Evolutionary conservation across 495 filamentous ascomycete species (phyloP).

Genomic region (Penicillium coffeae): DNA sequence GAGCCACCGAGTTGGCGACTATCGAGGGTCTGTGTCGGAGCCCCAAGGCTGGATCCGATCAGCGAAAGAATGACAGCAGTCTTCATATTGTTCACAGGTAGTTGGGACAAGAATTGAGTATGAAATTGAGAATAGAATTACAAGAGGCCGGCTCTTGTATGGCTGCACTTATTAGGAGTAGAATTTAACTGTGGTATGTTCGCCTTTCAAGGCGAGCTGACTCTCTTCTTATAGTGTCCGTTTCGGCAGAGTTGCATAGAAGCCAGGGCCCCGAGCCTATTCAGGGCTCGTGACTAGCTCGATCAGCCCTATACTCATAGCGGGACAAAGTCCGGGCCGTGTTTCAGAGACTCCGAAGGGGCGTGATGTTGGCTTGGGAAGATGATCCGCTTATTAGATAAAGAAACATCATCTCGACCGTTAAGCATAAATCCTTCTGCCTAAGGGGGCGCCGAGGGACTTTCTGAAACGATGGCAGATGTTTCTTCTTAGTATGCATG

Average conservation of each 20-base stretch:
- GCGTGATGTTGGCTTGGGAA: neutral
- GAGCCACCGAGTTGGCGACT: slow-evolving; percentile 13
- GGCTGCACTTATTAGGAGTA: neutral
- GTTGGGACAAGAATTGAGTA: neutral
- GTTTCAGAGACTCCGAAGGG: neutral
- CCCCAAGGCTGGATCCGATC: slow-evolving; percentile 19
- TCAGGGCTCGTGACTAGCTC: neutral
- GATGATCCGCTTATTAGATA: neutral
- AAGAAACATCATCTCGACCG: neutral
- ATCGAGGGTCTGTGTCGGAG: slow-evolving; percentile 26
- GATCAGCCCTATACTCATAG: neutral
- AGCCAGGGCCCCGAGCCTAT: neutral
- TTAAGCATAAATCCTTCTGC: neutral
- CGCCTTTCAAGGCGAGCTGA: too few species aligned
- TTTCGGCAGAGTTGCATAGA: too few species aligned
- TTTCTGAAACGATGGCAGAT: neutral
- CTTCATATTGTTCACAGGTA: slow-evolving; percentile 19
- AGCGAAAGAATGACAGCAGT: slow-evolving; percentile 17
- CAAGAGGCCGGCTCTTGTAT: slow-evolving; percentile 21
- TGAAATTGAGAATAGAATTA: neutral
- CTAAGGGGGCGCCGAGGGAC: neutral
- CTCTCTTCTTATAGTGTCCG: too few species aligned
- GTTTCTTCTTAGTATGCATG: neutral
- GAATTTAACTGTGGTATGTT: too few species aligned
- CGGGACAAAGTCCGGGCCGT: neutral